Conservation (phyloP, 2,329 filamentous ascomycete species). For the Alternaria longipes region DNA sequence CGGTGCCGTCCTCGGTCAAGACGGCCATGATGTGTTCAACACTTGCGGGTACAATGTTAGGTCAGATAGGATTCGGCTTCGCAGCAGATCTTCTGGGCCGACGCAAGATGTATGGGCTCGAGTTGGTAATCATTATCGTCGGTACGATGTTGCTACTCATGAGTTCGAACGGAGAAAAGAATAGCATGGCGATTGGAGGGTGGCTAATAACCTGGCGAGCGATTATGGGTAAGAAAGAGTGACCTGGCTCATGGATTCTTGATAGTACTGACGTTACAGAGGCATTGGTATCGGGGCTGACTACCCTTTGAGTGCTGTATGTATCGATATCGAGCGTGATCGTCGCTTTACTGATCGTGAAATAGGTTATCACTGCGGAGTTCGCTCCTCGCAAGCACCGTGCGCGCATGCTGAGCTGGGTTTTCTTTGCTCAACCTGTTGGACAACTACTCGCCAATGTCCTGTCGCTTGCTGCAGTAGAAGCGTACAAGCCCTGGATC, state of each 20-base stretch:
- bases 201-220: slow-evolving; percentile 54
- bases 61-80: slow-evolving; percentile 51
- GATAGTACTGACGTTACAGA: slow-evolving; percentile 11
- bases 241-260: no score
- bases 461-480: slow-evolving; percentile 40
- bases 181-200: slow-evolving; percentile 50
- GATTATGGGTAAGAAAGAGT: slow-evolving; percentile 45
- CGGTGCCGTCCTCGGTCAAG: slow-evolving; percentile 40
- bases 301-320: slow-evolving; percentile 49
- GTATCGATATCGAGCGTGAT: background rate
- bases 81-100: slow-evolving; percentile 51
- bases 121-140: slow-evolving; percentile 53
- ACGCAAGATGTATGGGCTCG: slow-evolving; percentile 53
- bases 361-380: slow-evolving; percentile 48
- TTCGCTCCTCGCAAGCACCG: slow-evolving; percentile 51
- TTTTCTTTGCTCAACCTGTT: slow-evolving; percentile 56
- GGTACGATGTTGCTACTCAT: slow-evolving; percentile 52
- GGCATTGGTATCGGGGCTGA: slow-evolving; percentile 51
- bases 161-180: slow-evolving; percentile 47
- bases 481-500: slow-evolving; percentile 38
- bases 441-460: slow-evolving; percentile 50
- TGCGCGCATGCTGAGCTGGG: slow-evolving; percentile 53
- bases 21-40: slow-evolving; percentile 53
- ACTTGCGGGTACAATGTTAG: slow-evolving; percentile 51
- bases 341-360: slow-evolving; percentile 4